phyloP scores from a whole-genome alignment of 768 basidiomycete species.

The Calocera viscosa region DNA sequence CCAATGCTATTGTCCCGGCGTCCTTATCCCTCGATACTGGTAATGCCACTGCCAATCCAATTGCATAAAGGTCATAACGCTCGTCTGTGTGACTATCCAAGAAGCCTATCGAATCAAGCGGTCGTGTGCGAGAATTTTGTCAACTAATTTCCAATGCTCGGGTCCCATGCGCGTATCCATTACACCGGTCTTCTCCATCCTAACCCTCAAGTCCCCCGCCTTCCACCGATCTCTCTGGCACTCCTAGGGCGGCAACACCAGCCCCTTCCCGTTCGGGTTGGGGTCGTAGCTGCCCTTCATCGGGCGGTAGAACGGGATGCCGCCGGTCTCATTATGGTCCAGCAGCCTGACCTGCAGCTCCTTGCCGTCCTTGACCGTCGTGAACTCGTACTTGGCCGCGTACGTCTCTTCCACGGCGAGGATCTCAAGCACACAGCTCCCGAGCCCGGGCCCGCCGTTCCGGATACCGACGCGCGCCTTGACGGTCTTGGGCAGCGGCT shows the following conservation, averaged over 20 bases:
- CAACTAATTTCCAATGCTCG: neutral
- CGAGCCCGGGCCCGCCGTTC: neutral
- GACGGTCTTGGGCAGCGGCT: conserved; percentile 4
- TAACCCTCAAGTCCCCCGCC: neutral
- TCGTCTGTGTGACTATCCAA: neutral
- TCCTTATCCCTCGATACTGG: neutral
- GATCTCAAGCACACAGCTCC: conserved; percentile 6
- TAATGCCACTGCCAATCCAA: neutral
- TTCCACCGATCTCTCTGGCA: neutral
- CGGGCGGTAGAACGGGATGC: conserved; percentile 1
- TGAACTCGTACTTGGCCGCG: neutral
- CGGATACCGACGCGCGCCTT: neutral
- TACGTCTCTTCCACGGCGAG: neutral
- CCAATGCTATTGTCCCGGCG: neutral
- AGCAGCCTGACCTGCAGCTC: conserved; percentile 2
- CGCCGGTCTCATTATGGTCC: neutral
- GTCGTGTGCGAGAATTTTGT: neutral
- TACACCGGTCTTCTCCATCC: neutral
- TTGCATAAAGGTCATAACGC: neutral
- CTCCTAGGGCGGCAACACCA: neutral
- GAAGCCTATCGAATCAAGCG: neutral
- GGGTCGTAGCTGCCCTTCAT: conserved; percentile 7
- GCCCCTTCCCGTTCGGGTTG: conserved; percentile 3
- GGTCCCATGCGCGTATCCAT: neutral
- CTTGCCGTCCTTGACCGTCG: conserved; percentile 6